phyloP scores from a whole-genome alignment of 169 alveolate species.

The Cytauxzoon felis region DNA sequence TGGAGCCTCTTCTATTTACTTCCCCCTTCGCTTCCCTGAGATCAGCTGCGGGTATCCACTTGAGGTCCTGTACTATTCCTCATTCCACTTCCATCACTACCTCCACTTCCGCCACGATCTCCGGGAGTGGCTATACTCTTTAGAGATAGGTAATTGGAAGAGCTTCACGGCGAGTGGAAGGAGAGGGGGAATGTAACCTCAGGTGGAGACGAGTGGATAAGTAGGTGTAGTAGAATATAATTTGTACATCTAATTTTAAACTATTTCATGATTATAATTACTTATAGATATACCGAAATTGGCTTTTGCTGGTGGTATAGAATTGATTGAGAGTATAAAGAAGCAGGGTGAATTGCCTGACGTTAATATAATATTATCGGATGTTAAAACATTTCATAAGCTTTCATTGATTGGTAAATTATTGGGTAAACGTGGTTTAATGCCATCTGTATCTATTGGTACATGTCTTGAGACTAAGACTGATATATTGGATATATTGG shows the following conservation, averaged over 20 bases:
- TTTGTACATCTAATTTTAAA: background rate
- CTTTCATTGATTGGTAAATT: conserved; percentile 63
- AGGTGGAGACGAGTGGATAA: background rate
- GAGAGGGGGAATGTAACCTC: too few species aligned
- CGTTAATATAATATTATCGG: conserved; percentile 66
- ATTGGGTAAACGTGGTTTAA: conserved; percentile 65
- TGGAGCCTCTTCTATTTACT: too few species aligned
- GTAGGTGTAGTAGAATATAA: background rate
- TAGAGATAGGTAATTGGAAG: too few species aligned
- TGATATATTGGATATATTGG: conserved; percentile 29
- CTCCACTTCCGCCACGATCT: too few species aligned
- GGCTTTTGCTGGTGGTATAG: conserved; percentile 51
- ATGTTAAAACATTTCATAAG: conserved; percentile 67
- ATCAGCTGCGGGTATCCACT: too few species aligned
- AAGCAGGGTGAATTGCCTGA: conserved; percentile 50
- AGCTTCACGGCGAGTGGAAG: too few species aligned
- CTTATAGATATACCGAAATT: conserved; percentile 18
- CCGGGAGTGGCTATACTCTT: too few species aligned
- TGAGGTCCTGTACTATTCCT: too few species aligned
- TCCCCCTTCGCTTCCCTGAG: too few species aligned
- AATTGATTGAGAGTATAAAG: conserved; percentile 43
- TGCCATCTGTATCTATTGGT: conserved; percentile 73
- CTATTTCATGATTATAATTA: background rate
- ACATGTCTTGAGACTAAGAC: conserved; percentile 60
- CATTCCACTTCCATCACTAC: too few species aligned